Evolutionary conservation across 1,284 basidiomycete genomes (phyloP), one percentile per base, ranked within the genome.

Genomic region (Athelia sp.): DNA sequence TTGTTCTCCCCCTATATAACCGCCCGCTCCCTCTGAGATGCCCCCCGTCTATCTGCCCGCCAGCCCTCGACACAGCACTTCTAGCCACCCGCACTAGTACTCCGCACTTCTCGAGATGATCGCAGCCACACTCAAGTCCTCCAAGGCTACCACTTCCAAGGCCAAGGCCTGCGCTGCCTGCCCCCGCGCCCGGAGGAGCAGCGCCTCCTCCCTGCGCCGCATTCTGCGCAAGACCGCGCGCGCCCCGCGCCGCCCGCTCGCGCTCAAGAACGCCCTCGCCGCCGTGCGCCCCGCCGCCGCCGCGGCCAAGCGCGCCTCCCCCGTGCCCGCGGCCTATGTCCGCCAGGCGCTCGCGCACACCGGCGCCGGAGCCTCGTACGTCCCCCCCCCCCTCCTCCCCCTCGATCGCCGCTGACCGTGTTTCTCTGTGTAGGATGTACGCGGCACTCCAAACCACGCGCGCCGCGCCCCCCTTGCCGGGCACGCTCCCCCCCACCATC

Each of bases 401-500:
- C n/a, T n/a, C n/a, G n/a, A n/a, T n/a, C n/a, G n/a, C n/a, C n/a
- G n/a, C n/a, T n/a, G n/a, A n/a, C n/a, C n/a, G n/a, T 34, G 15
- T n/a, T n/a, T n/a, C n/a, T n/a, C n/a, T n/a, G n/a, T n/a, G n/a
- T 46, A 62, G 56, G 4, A 57, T 62, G 59, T 47, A 52, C 26
- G 52, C 54, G 17, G 56, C 58, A 32, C 24, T 56, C 9, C 29
- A 48, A 45, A 52, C 45, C 19, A 29, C 56, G 13, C 64, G 54
- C 35, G 64, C 68, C 36, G 57, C 58, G 40, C 58, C 65, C 14
- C 53, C 65, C 2, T 49, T 59, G 3, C 62, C 52, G 17, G 56
- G 64, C 43, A 52, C 54, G 2, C 59, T 76, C 15, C 71, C 73
- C 6, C 60, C 60, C n/a, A 67, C 72, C 45, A 53, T 75, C 32